Base-by-base conservation (phyloP, 371 early-diverging fungal genomes). In the Syncephalis fuscata region DNA sequence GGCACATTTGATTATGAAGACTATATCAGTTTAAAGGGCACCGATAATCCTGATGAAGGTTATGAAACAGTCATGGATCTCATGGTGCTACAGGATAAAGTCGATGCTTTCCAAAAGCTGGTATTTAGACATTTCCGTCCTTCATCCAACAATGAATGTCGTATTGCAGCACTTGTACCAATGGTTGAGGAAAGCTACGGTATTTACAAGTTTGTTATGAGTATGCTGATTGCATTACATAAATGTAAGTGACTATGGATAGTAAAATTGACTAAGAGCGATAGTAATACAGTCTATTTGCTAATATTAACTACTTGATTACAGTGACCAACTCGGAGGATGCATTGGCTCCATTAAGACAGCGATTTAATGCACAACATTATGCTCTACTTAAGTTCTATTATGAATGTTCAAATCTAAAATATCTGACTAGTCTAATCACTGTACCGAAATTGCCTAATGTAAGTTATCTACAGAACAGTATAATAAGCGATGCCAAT, bases 1-100 rank as follows among this genome's bases (percentile, higher is more conserved):
- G 95, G 90, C 21, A 80, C 73, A 48, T 95, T 97, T 66, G 92
- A 93, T 57, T 97, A 94, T 62, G 86, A 95, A 52, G 98, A 97
- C 57, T 97, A 93, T 50, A 78, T 90, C 24, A 82, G 87, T 32
- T 66, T 94, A 49, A 85, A 84, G 60, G 86, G 88, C 39, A 85
- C 89, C 46, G 87, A 92, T 56, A 94, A 95, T 67, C 94, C 94
- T 10, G 92, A 97, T 62, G 95, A 94, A 74, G 95, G 98, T 23
- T 91, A 82, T 59, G 90, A 92, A 57, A 92, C 92, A 3, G 94
- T 97, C 58, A 80, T 70, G 39, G 92, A 97, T 48, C 65, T 97
- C 47, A 79, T 97, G 77, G 72, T 62, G 46, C 73, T 95, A 49
- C 84, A 92, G 58, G 88, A 89, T 49, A 81, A 80, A 49, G 79